Evolutionary conservation across 1,284 basidiomycete species (phyloP), one percentile per base, ranked within the genome.

Genomic region (Leccinum ambiguum): DNA sequence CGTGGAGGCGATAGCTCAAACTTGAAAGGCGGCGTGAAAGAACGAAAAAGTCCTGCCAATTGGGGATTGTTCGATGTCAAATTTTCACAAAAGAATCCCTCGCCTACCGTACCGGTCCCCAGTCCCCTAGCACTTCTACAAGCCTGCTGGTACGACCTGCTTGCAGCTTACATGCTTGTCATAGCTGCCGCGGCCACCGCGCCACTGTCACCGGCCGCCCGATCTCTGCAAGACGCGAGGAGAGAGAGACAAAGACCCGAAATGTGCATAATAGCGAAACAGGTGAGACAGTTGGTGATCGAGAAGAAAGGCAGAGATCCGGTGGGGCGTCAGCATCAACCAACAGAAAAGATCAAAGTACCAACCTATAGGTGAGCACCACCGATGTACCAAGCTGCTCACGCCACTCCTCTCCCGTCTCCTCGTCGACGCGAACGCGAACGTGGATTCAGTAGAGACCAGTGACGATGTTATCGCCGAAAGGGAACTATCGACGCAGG

Each of bases 321-420:
- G 14, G 14, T 6, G 26, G 14, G 26, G 10, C 23, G 54, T 56
- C 23, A 23, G 26, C 54, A 5, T n/a, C 13, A 9, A 36, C 5
- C 57, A 33, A 33, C 33, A 33, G 33, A 33, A 33, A 33, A 33
- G 33, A 33, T 33, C 33, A 33, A 33, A 11, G 11, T 36, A 77
- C 80, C 60, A 63, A 85, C 84, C 81, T 62, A 86, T 83, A 1
- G 84, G 84, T 21, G 83, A 84, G 48, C 77, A 82, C 73, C 82
- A 86, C 64, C 81, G 79, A 65, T 81, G 75, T 36, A 36, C 33
- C 69, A 83, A 69, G 56, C 76, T 77, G 62, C 81, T 81, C 63
- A 85, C 71, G 21, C 30, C 30, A 9, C 11, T 54, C 54, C 71
- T 71, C n/a, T 66, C 61, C 36, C 73, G 67, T 39, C 7, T 57